phyloP scores from a whole-genome alignment of 2,329 filamentous ascomycete species.

The Diaporthe nobilis region DNA sequence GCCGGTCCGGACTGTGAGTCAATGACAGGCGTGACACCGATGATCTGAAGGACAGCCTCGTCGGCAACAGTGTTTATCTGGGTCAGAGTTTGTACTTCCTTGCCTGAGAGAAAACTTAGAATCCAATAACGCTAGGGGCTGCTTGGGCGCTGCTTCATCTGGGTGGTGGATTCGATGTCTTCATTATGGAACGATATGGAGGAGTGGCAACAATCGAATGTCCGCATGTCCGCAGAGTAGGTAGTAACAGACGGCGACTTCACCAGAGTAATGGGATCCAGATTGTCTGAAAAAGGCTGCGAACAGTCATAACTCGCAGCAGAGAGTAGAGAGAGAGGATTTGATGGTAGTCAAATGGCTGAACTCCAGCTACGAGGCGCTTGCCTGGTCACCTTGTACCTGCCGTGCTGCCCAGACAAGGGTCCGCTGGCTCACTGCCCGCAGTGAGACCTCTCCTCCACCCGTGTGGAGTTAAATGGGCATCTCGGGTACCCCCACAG shows the following conservation, averaged over 20 bases:
- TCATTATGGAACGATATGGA: not conserved
- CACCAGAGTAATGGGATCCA: not conserved
- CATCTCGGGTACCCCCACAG: conserved; percentile 5
- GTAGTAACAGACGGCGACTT: not conserved
- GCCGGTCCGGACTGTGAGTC: no score
- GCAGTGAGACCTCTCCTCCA: not conserved
- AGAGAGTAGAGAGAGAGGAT: not conserved
- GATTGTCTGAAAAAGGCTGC: no score
- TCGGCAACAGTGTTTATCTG: no score
- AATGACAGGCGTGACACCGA: not conserved
- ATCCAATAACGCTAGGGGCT: not conserved
- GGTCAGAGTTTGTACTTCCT: not conserved
- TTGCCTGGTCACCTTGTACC: not conserved
- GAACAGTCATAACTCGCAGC: no score
- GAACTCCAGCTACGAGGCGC: not conserved
- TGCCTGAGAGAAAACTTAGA: not conserved
- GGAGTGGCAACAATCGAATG: not conserved
- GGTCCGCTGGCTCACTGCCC: not conserved
- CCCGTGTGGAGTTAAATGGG: not conserved
- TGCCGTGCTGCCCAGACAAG: not conserved
- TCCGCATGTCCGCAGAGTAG: no score
- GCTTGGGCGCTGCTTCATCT: not conserved
- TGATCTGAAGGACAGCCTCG: not conserved
- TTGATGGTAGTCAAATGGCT: not conserved
- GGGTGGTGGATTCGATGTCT: not conserved